Conservation (phyloP, 2,329 filamentous ascomycete genomes). For the Fusarium acutatum region DNA sequence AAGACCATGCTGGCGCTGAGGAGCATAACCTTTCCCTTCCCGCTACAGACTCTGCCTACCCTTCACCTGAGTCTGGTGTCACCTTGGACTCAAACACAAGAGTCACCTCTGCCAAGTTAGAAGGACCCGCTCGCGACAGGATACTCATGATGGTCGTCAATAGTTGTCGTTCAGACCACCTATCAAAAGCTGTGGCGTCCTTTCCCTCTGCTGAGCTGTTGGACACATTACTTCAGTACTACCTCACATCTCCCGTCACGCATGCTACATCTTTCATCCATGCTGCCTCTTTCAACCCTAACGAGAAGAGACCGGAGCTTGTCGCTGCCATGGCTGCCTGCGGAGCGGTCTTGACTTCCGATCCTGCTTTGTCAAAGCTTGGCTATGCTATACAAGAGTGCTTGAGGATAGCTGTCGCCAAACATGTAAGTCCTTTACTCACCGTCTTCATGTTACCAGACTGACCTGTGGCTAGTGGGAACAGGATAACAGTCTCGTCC, state of each 20-base stretch:
- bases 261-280: slow-evolving; percentile 49
- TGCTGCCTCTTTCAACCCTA: slow-evolving; percentile 48
- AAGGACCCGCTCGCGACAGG: slow-evolving; percentile 38
- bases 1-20: slow-evolving; percentile 44
- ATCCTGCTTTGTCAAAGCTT: slow-evolving; percentile 49
- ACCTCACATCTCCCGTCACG: slow-evolving; percentile 41
- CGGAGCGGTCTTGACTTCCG: slow-evolving; percentile 49
- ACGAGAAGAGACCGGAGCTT: slow-evolving; percentile 47
- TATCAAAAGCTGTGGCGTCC: slow-evolving; percentile 44
- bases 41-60: slow-evolving; percentile 18
- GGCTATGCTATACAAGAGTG: slow-evolving; percentile 53
- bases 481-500: slow-evolving; percentile 43
- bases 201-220: slow-evolving; percentile 52
- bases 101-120: slow-evolving; percentile 32
- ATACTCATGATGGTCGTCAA: slow-evolving; percentile 43
- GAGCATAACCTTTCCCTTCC: slow-evolving; percentile 46
- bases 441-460: not conserved
- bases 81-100: slow-evolving; percentile 19
- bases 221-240: slow-evolving; percentile 51
- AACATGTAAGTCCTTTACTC: slow-evolving; percentile 8
- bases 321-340: slow-evolving; percentile 48
- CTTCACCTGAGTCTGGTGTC: slow-evolving; percentile 39
- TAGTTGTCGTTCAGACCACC: slow-evolving; percentile 39
- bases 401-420: slow-evolving; percentile 33
- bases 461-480: slow-evolving; percentile 36